Evolutionary conservation across 2,329 filamentous ascomycete genomes (phyloP).

Genomic region (Botrytis hyacinthi): DNA sequence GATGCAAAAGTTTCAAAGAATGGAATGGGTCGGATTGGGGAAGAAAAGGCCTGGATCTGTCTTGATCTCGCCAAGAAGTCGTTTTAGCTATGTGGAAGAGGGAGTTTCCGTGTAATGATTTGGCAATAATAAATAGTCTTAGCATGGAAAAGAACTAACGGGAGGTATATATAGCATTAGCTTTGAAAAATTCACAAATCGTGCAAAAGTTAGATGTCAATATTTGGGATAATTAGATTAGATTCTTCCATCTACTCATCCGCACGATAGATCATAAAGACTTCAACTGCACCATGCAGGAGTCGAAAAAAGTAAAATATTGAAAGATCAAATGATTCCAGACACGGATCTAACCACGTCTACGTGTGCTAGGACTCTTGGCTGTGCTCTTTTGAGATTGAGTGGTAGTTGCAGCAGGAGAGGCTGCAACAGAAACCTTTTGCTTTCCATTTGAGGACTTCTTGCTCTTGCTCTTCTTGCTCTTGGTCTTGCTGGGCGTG

Average conservation of each 20-base stretch:
- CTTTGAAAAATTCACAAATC: not conserved
- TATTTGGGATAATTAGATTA: not conserved
- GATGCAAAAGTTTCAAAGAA: not conserved
- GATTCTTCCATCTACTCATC: not conserved
- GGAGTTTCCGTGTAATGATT: not conserved
- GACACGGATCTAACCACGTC: constrained; percentile 32
- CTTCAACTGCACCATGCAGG: constrained; percentile 32
- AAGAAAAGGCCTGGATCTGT: not conserved
- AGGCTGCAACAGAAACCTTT: constrained; percentile 32
- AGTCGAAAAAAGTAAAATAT: constrained; percentile 24
- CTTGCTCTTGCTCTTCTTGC: constrained; percentile 22
- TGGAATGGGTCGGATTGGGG: not conserved
- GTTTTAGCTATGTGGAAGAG: not conserved
- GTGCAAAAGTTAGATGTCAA: not conserved
- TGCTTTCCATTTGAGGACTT: constrained; percentile 43
- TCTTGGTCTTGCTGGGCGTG: constrained; percentile 41
- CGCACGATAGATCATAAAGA: constrained; percentile 18
- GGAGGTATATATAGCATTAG: not conserved
- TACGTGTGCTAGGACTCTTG: constrained; percentile 37
- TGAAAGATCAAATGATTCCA: not conserved
- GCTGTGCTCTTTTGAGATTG: constrained; percentile 24
- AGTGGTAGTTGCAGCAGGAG: constrained; percentile 22
- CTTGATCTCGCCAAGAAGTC: not conserved
- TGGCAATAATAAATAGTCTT: not conserved
- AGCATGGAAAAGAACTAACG: no score